phyloP scores from a whole-genome alignment of 2,329 filamentous ascomycete species.

The Pseudogymnoascus sp. region DNA sequence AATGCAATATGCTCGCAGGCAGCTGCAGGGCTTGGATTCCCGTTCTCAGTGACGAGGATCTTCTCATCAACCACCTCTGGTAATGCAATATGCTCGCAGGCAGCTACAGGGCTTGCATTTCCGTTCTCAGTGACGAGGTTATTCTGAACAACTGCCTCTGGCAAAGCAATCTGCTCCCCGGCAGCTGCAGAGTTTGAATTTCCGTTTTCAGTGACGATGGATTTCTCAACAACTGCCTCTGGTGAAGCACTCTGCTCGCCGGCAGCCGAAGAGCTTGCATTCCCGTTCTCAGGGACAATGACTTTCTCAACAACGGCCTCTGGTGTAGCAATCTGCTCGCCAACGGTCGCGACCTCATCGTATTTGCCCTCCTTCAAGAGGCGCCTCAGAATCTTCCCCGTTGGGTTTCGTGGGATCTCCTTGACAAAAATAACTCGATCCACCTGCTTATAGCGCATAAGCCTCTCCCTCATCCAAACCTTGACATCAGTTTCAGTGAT shows the following conservation, averaged over 20 bases:
- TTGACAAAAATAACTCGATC: conserved; percentile 42
- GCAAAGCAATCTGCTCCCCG: neutral
- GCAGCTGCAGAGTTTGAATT: neutral
- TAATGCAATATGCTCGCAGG: neutral
- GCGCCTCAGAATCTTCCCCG: conserved; percentile 39
- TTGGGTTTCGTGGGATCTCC: conserved; percentile 40
- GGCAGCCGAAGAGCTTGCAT: neutral
- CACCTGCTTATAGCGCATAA: conserved; percentile 42
- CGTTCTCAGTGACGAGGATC: neutral
- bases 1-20: neutral
- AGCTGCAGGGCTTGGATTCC: neutral
- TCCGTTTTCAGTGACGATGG: neutral
- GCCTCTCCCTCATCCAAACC: conserved; percentile 31
- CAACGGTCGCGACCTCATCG: neutral
- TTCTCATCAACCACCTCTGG: neutral
- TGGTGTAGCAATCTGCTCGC: neutral
- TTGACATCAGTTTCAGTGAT: conserved; percentile 37
- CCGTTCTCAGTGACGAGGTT: neutral
- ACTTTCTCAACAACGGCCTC: neutral
- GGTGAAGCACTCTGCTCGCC: neutral
- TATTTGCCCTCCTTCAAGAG: conserved; percentile 11
- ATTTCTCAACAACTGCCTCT: neutral
- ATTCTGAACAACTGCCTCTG: neutral
- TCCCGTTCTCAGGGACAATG: neutral
- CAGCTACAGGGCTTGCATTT: neutral